Evolutionary conservation across 148 eudicot species (phyloP).

Genomic region (Fallopia convolvulus): DNA sequence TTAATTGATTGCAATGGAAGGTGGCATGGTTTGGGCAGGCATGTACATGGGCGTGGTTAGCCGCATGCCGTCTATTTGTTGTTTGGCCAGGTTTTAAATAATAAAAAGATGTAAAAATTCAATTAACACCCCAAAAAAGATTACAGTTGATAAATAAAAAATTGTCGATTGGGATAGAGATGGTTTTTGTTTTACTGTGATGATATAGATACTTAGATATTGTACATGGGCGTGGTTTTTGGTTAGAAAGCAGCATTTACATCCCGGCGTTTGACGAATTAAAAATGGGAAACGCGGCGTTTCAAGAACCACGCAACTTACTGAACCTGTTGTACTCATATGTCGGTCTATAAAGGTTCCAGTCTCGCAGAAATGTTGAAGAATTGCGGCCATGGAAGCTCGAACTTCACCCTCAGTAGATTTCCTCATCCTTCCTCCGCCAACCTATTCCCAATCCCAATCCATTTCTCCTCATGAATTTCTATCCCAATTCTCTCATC

Average conservation of each 20-base stretch:
- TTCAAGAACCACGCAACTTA: neutral
- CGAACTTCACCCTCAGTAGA: conserved; percentile 26
- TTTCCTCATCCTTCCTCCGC: conserved; percentile 19
- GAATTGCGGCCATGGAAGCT: conserved; percentile 27
- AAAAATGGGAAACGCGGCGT: neutral
- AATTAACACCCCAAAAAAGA: too few species aligned
- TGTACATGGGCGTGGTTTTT: too few species aligned
- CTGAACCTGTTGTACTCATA: neutral
- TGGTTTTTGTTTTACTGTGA: too few species aligned
- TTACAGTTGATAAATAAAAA: too few species aligned
- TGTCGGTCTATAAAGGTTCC: neutral
- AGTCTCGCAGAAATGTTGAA: neutral
- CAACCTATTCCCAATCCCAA: conserved; percentile 14
- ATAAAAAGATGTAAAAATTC: too few species aligned
- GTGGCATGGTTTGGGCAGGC: neutral
- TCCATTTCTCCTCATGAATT: conserved; percentile 22
- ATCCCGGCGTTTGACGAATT: neutral
- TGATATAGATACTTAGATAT: too few species aligned
- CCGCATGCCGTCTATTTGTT: neutral
- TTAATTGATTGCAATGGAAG: too few species aligned
- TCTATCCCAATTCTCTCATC: conserved; percentile 45
- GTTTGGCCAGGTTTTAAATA: neutral
- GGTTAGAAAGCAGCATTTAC: neutral
- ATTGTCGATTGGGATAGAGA: too few species aligned
- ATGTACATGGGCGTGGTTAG: neutral